phyloP scores from a whole-genome alignment of 140 eudicot species.

The Ambrosia hybrid region DNA sequence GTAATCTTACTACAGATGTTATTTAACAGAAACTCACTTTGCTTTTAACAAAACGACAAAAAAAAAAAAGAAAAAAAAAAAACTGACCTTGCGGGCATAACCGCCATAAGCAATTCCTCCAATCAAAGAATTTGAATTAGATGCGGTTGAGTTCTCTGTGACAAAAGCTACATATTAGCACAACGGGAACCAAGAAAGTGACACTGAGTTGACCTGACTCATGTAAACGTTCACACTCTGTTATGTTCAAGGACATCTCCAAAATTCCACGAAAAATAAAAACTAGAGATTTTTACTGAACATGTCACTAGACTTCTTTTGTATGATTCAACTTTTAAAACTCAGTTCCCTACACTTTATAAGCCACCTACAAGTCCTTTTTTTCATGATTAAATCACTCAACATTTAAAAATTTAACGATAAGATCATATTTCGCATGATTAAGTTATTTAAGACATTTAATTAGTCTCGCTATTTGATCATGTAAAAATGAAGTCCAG shows the following conservation, averaged over 20 bases:
- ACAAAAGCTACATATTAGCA: background rate
- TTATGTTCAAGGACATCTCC: background rate
- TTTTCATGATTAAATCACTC: background rate
- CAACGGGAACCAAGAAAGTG: background rate
- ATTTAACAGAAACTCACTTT: background rate
- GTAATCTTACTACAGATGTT: background rate
- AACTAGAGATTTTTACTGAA: too few relatives aligned
- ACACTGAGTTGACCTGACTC: background rate
- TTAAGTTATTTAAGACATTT: background rate
- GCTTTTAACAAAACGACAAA: too few relatives aligned
- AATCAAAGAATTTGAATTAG: conserved; percentile 50
- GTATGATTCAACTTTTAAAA: too few relatives aligned
- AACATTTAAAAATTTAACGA: background rate
- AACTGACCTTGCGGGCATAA: conserved; percentile 86
- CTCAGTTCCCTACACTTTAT: too few relatives aligned
- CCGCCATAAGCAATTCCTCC: conserved; percentile 93
- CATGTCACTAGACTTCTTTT: too few relatives aligned
- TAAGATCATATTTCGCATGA: background rate
- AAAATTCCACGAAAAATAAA: too few relatives aligned
- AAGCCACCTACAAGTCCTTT: background rate
- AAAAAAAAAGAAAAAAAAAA: too few relatives aligned
- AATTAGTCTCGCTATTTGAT: background rate
- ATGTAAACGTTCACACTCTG: background rate
- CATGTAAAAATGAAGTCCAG: too few relatives aligned
- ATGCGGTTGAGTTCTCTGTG: conserved; percentile 18